phyloP scores from a whole-genome alignment of 2,329 filamentous ascomycete species.

The Claviceps africana region DNA sequence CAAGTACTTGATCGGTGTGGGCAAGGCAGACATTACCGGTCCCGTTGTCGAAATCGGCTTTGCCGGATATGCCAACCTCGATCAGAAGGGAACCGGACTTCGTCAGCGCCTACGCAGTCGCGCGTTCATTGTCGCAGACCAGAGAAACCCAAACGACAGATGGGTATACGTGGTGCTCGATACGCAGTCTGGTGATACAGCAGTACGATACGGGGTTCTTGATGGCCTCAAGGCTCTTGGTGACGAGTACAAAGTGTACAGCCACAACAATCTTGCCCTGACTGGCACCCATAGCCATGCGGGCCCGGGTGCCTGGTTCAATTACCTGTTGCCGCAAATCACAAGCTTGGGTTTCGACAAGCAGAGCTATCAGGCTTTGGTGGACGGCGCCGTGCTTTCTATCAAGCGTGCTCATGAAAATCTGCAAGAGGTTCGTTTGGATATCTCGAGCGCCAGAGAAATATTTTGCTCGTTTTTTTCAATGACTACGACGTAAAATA shows the following conservation, averaged over 20 bases:
- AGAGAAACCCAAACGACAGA: slow-evolving; percentile 50
- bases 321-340: slow-evolving; percentile 85
- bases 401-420: slow-evolving; percentile 61
- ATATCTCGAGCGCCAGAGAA: neutral
- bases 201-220: slow-evolving; percentile 74
- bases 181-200: slow-evolving; percentile 77
- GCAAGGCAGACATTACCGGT: slow-evolving; percentile 47
- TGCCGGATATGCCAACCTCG: slow-evolving; percentile 81
- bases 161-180: slow-evolving; percentile 84
- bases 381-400: slow-evolving; percentile 70
- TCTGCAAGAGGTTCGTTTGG: slow-evolving; percentile 27
- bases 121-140: slow-evolving; percentile 72
- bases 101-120: slow-evolving; percentile 80
- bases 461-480: neutral
- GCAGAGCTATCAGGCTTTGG: slow-evolving; percentile 79
- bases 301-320: slow-evolving; percentile 84
- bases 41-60: slow-evolving; percentile 83
- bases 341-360: slow-evolving; percentile 75
- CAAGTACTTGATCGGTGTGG: slow-evolving; percentile 38
- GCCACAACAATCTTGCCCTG: slow-evolving; percentile 68
- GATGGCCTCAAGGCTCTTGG: slow-evolving; percentile 58
- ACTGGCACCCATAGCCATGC: slow-evolving; percentile 90
- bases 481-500: neutral
- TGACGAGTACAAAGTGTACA: slow-evolving; percentile 58
- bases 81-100: slow-evolving; percentile 69